Evolutionary conservation across 208 protist species (phyloP).

Genomic region (Phytomonas sp.): DNA sequence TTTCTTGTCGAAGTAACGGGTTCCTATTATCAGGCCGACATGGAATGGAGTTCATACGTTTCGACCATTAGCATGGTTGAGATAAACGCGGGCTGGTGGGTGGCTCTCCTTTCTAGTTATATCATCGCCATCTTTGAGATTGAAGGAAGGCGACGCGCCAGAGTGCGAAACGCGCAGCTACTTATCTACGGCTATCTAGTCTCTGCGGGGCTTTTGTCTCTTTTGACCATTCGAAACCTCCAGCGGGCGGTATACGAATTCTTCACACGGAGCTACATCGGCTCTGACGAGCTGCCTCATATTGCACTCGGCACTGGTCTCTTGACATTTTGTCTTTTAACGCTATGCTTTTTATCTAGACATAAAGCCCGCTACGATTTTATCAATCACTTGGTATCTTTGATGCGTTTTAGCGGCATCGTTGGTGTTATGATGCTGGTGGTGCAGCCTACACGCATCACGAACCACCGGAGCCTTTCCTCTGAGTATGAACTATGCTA

Average conservation of each 20-base stretch:
- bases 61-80: conserved; percentile 15
- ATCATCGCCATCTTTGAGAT: conserved; percentile 51
- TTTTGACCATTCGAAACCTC: conserved; percentile 62
- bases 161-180: conserved; percentile 18
- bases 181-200: conserved; percentile 30
- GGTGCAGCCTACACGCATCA: conserved; percentile 31
- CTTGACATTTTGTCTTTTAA: conserved; percentile 45
- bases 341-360: conserved; percentile 45
- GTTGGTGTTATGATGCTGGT: conserved; percentile 40
- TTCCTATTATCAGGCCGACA: conserved; percentile 49
- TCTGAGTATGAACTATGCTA: conserved; percentile 38
- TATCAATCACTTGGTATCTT: conserved; percentile 13
- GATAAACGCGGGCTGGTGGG: conserved; percentile 47
- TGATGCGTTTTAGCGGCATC: conserved; percentile 18
- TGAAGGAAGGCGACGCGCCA: conserved; percentile 26
- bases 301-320: conserved; percentile 44
- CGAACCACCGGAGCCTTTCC: conserved; percentile 15
- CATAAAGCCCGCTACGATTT: conserved; percentile 26
- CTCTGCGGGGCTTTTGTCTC: conserved; percentile 20
- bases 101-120: conserved; percentile 36
- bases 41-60: conserved; percentile 5
- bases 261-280: conserved; percentile 63
- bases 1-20: conserved; percentile 72
- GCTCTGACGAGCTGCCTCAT: conserved; percentile 38
- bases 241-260: conserved; percentile 79